These are phyloP conservation scores for Zopfia rhizophila DNA, from an alignment of 2,329 filamentous ascomycete species.

Conservation along the genomic window DNA sequence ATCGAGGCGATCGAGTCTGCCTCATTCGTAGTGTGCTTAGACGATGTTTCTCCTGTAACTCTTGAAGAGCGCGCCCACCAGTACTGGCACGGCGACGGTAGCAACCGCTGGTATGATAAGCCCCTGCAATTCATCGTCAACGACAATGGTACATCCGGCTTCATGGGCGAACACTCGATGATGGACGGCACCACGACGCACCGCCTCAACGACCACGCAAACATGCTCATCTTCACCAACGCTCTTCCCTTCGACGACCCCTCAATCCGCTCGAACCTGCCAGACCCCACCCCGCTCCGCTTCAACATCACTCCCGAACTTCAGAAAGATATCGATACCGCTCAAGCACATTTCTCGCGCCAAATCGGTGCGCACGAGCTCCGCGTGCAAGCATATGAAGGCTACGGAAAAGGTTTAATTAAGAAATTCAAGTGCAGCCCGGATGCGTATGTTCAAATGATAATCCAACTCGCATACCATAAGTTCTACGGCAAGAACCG, in stretches of 20 bases:
- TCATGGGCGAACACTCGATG: constrained; percentile 99
- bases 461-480: constrained; percentile 97
- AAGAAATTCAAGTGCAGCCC: constrained; percentile 99
- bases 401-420: constrained; percentile 97
- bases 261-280: constrained; percentile 80
- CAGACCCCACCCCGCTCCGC: constrained; percentile 79
- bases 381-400: constrained; percentile 93
- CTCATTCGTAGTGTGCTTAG: constrained; percentile 91
- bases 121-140: constrained; percentile 97
- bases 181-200: constrained; percentile 99
- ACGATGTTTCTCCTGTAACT: constrained; percentile 90
- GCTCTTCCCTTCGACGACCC: constrained; percentile 90
- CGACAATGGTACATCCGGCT: constrained; percentile 96
- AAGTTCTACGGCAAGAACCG: constrained; percentile 99
- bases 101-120: constrained; percentile 98
- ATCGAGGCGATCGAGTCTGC: constrained; percentile 86
- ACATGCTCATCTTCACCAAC: constrained; percentile 91
- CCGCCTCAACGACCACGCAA: constrained; percentile 93
- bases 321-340: constrained; percentile 80
- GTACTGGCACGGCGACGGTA: constrained; percentile 98
- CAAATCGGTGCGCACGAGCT: constrained; percentile 91
- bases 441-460: constrained; percentile 97
- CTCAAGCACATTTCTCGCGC: constrained; percentile 79
- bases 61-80: constrained; percentile 93
- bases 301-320: constrained; percentile 83